Conservation (phyloP, 495 filamentous ascomycete genomes). For the Lineolata rhizophorae region DNA sequence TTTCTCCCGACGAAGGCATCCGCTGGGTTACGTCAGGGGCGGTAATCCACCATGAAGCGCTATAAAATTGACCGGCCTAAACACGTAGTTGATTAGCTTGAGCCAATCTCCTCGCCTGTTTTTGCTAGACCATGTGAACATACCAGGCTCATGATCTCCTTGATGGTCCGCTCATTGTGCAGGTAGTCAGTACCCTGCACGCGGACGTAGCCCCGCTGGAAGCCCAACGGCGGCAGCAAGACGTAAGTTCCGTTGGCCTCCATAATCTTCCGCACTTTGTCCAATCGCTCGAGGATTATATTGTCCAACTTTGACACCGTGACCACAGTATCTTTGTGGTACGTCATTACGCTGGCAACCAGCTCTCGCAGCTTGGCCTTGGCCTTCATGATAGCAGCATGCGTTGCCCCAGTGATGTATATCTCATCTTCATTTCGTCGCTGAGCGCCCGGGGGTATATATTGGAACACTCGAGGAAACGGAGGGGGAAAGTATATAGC, state of each 20-base stretch:
- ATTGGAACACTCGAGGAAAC: slow-evolving; percentile 74
- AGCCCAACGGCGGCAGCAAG: slow-evolving; percentile 66
- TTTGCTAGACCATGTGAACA: slow-evolving; percentile 13
- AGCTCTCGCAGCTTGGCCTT: slow-evolving; percentile 76
- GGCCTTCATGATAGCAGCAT: slow-evolving; percentile 58
- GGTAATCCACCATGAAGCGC: slow-evolving; percentile 86
- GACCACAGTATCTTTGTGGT: slow-evolving; percentile 74
- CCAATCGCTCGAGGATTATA: slow-evolving; percentile 71
- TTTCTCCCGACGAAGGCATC: slow-evolving; percentile 50
- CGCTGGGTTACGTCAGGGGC: slow-evolving; percentile 49
- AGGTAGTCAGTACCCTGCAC: slow-evolving; percentile 83
- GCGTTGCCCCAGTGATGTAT: slow-evolving; percentile 73
- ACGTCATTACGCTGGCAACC: slow-evolving; percentile 54
- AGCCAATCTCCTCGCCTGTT: too few relatives aligned
- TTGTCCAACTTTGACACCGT: slow-evolving; percentile 81
- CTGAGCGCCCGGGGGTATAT: slow-evolving; percentile 55
- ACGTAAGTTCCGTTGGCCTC: slow-evolving; percentile 90
- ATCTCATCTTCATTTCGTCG: slow-evolving; percentile 72
- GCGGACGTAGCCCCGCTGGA: slow-evolving; percentile 54
- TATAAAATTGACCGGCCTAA: slow-evolving; percentile 91
- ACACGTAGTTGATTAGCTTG: slow-evolving; percentile 15
- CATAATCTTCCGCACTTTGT: slow-evolving; percentile 95
- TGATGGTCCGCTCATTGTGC: slow-evolving; percentile 80
- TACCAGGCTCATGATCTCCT: slow-evolving; percentile 87
- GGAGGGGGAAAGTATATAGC: slow-evolving; percentile 95